These are phyloP conservation scores for Debaryomyces nepalensis DNA, from an alignment of 1,139 yeast genomes.

Conservation along the genomic window DNA sequence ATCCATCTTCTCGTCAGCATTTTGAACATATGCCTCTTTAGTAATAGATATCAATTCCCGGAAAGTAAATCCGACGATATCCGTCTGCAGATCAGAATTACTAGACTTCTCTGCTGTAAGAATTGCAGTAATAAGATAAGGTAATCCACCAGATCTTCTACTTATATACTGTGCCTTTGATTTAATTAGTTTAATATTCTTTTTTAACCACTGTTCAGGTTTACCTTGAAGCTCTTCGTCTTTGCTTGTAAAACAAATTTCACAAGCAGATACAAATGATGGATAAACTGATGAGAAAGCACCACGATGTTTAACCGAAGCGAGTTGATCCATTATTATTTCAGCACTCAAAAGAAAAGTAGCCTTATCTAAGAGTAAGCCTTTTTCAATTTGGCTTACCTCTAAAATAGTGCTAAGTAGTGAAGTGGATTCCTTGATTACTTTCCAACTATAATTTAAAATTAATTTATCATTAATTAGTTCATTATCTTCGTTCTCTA, in stretches of 20 bases:
- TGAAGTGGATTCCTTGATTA: constrained; percentile 74
- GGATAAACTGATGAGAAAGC: constrained; percentile 90
- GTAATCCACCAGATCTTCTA: constrained; percentile 91
- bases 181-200: constrained; percentile 56
- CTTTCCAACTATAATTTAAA: constrained; percentile 81
- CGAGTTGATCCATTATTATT: constrained; percentile 65
- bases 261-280: constrained; percentile 67
- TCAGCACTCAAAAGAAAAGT: constrained; percentile 22
- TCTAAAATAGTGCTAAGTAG: constrained; percentile 48
- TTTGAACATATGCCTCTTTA: constrained; percentile 45
- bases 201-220: constrained; percentile 60
- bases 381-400: constrained; percentile 21
- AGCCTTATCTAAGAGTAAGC: background rate
- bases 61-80: constrained; percentile 54
- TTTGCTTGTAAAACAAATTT: constrained; percentile 41
- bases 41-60: constrained; percentile 58
- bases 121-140: constrained; percentile 74
- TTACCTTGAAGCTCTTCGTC: constrained; percentile 33
- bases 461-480: constrained; percentile 51
- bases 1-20: constrained; percentile 62
- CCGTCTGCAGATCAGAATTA: constrained; percentile 15
- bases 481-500: constrained; percentile 36
- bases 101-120: constrained; percentile 56
- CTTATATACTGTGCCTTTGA: constrained; percentile 71
- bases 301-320: constrained; percentile 83